Evolutionary conservation across 345 rosid genomes (phyloP).

Genomic region (Populus euphratica): DNA sequence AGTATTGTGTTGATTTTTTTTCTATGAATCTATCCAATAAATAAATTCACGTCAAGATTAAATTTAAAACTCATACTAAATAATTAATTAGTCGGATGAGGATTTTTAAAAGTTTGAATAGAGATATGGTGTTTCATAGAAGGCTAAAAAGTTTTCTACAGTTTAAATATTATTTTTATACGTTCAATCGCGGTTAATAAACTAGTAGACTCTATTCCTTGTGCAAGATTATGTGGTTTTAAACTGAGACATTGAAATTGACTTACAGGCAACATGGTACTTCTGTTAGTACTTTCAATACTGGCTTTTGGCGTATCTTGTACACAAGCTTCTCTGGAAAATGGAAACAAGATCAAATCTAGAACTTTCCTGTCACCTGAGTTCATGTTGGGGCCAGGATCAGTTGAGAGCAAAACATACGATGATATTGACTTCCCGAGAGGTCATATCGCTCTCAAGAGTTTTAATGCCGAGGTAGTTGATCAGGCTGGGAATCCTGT

Average conservation of each 20-base stretch:
- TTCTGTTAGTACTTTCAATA: background rate
- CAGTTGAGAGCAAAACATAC: conserved; percentile 51
- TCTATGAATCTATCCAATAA: background rate
- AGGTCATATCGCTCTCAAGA: conserved; percentile 77
- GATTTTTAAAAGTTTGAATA: too few relatives aligned
- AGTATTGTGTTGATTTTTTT: too few relatives aligned
- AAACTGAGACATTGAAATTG: background rate
- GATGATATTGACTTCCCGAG: conserved; percentile 62
- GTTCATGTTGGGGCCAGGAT: conserved; percentile 65
- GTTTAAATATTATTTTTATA: too few relatives aligned
- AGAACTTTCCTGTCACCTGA: conserved; percentile 58
- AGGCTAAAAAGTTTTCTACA: too few relatives aligned
- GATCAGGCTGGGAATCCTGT: conserved; percentile 61
- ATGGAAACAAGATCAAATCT: conserved; percentile 38
- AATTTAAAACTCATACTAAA: too few relatives aligned
- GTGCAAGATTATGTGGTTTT: background rate
- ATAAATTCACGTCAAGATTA: background rate
- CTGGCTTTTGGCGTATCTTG: background rate
- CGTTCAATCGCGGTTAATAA: background rate
- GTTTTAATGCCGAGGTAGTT: conserved; percentile 61
- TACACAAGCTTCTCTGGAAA: conserved; percentile 14
- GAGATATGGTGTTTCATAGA: too few relatives aligned
- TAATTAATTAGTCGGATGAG: too few relatives aligned
- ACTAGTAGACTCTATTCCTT: background rate
- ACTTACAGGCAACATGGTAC: conserved; percentile 4